A percentile compares a stretch with the other conserved stretches of the same genome.
Conservation (phyloP, 192 early-diverging fungal species). For the Coemansia sp. region DNA sequence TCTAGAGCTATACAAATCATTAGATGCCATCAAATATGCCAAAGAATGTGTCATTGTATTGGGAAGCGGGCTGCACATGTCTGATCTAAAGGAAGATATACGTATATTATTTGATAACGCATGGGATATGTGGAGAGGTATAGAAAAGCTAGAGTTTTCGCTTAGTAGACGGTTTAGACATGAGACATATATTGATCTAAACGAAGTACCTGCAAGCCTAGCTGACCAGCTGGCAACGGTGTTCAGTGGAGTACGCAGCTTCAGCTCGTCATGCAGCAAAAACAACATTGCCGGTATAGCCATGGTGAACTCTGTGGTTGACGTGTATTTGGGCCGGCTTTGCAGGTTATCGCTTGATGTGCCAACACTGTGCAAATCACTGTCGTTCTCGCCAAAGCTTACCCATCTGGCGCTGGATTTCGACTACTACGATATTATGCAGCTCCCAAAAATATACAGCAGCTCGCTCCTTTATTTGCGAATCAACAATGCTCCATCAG, state of each 20-base stretch:
- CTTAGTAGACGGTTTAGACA: background rate
- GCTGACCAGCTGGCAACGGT: background rate
- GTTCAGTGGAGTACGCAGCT: background rate
- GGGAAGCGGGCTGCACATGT: background rate
- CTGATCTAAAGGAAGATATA: background rate
- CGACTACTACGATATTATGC: background rate
- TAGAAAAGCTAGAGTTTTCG: background rate
- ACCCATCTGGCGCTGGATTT: conserved; percentile 1
- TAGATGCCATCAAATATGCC: background rate
- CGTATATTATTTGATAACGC: background rate
- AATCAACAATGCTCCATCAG: background rate
- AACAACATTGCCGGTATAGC: conserved; percentile 2
- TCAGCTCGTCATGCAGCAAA: background rate
- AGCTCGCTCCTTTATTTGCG: background rate
- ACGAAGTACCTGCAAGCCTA: background rate
- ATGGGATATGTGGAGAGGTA: too few relatives aligned
- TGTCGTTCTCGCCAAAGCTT: background rate
- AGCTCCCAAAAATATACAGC: background rate
- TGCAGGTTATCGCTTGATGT: background rate
- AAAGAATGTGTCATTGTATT: background rate
- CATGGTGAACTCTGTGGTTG: background rate
- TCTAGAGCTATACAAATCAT: background rate
- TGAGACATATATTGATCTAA: background rate
- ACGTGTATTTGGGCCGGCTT: background rate
- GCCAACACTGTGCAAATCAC: background rate